Evolutionary conservation across 257 asterid species (phyloP).

Genomic region (Solanum arcanum): DNA sequence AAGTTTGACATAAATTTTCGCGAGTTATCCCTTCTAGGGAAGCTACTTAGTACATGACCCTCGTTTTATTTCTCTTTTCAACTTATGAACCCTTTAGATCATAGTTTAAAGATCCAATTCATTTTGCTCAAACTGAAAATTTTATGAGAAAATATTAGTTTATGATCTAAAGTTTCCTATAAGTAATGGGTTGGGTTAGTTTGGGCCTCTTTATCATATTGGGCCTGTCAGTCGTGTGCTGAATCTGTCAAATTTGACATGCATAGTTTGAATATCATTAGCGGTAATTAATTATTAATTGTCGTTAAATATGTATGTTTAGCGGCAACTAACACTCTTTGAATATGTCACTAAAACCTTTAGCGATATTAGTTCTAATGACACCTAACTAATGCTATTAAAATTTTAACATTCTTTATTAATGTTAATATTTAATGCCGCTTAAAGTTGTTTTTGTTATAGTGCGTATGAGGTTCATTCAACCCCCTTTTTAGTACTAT

Average conservation of each 20-base stretch:
- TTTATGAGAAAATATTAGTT: not conserved
- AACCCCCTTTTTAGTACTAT: not conserved
- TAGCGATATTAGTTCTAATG: too few relatives aligned
- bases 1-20: not conserved
- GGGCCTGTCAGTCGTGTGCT: not conserved
- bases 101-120: too few relatives aligned
- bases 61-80: not conserved
- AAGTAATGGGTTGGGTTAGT: not conserved
- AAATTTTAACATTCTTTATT: too few relatives aligned
- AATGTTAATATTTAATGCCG: too few relatives aligned
- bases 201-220: not conserved
- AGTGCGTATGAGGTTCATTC: not conserved
- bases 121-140: not conserved
- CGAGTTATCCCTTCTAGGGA: too few relatives aligned
- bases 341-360: too few relatives aligned
- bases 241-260: not conserved
- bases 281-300: too few relatives aligned
- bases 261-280: not conserved
- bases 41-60: not conserved
- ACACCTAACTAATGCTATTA: too few relatives aligned
- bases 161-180: not conserved
- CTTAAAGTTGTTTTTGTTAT: too few relatives aligned
- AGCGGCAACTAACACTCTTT: too few relatives aligned
- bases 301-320: too few relatives aligned
- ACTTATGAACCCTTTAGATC: not conserved